Percentiles rank a stretch among this genome's conserved stretches.
phyloP scores from a whole-genome alignment of 345 rosid genomes.

The Citrus maxima region DNA sequence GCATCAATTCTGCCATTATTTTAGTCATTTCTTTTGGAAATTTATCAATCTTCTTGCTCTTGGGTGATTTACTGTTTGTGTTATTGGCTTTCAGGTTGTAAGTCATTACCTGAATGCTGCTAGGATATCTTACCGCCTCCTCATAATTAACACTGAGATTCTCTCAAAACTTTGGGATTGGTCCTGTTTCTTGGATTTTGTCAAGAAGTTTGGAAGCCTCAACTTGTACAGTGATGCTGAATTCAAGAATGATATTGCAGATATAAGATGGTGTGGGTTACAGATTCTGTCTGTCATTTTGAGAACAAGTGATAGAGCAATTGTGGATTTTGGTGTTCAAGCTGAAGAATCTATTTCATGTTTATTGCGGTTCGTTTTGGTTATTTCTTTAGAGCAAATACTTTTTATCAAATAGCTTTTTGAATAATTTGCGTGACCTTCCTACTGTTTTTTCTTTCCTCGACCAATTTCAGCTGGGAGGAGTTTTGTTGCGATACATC shows the following conservation, averaged over 20 bases:
- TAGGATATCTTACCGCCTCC: slow-evolving; percentile 67
- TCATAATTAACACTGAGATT: slow-evolving; percentile 48
- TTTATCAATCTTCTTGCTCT: background rate
- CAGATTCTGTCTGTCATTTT: slow-evolving; percentile 54
- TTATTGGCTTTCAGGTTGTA: slow-evolving; percentile 40
- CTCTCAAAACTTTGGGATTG: slow-evolving; percentile 88
- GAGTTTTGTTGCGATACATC: slow-evolving; percentile 78
- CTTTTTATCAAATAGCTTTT: background rate
- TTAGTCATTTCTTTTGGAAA: background rate
- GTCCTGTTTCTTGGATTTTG: slow-evolving; percentile 73
- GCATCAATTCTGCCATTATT: background rate
- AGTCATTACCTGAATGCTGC: slow-evolving; percentile 36
- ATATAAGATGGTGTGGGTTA: slow-evolving; percentile 65
- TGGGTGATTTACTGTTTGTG: background rate
- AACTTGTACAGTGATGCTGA: slow-evolving; percentile 15
- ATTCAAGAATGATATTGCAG: slow-evolving; percentile 34
- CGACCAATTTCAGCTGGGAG: slow-evolving; percentile 63
- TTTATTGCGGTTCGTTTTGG: slow-evolving; percentile 64
- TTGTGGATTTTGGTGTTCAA: slow-evolving; percentile 39
- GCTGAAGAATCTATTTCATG: slow-evolving; percentile 56
- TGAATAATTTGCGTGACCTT: slow-evolving; percentile 5
- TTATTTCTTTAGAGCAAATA: slow-evolving; percentile 9
- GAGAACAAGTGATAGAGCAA: slow-evolving; percentile 48
- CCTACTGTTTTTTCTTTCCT: slow-evolving; percentile 13
- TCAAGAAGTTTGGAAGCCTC: slow-evolving; percentile 28